A percentile compares a stretch with the other conserved stretches of the same genome.
phyloP scores from a whole-genome alignment of 768 basidiomycete species.

The Macrocybe gigantea region DNA sequence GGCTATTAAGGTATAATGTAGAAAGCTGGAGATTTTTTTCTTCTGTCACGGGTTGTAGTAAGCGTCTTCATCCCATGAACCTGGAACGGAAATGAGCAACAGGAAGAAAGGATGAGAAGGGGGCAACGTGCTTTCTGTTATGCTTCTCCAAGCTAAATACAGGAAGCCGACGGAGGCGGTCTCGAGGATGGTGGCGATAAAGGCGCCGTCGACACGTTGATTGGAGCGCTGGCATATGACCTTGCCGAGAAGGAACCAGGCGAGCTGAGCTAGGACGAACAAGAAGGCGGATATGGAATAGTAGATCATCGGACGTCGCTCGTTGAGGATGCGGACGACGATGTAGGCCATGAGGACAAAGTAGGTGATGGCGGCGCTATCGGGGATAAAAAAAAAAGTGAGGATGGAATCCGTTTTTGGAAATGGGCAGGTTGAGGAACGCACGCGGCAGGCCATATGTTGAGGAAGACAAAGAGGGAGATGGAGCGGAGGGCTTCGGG shows the following conservation, averaged over 20 bases:
- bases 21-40: not conserved
- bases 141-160: conserved; percentile 80
- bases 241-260: conserved; percentile 74
- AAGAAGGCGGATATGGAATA: conserved; percentile 69
- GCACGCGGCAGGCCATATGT: conserved; percentile 56
- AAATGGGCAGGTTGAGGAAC: not conserved
- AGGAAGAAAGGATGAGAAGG: conserved; percentile 2
- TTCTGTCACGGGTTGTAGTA: conserved; percentile 33
- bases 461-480: conserved; percentile 75
- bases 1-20: not conserved
- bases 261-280: conserved; percentile 78
- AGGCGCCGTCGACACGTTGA: conserved; percentile 76
- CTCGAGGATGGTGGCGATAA: conserved; percentile 81
- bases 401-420: not conserved
- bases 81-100: conserved; percentile 13
- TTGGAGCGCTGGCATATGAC: conserved; percentile 75
- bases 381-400: not conserved
- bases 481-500: conserved; percentile 54
- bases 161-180: conserved; percentile 64
- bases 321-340: conserved; percentile 68
- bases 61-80: conserved; percentile 45
- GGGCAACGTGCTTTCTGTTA: conserved; percentile 69
- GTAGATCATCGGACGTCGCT: conserved; percentile 74
- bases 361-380: conserved; percentile 48
- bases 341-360: conserved; percentile 76